A percentile compares a stretch with the other conserved stretches of the same genome.
phyloP scores from a whole-genome alignment of 1,284 basidiomycete species.

The Apiotrichum porosum region DNA sequence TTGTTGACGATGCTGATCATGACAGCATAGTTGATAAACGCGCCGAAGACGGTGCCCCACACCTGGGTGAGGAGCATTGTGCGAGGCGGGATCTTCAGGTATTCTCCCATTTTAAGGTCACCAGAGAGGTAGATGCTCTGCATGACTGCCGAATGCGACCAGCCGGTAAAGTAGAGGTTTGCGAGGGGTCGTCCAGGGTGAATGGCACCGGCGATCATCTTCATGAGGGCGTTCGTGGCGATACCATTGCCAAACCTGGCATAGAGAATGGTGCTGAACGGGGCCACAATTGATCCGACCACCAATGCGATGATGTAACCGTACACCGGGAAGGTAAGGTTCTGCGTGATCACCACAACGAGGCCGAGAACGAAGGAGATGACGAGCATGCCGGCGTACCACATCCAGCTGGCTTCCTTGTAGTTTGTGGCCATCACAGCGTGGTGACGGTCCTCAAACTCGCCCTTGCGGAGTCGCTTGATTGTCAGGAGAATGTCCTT shows the following conservation, averaged over 20 bases:
- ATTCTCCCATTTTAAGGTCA: constrained; percentile 25
- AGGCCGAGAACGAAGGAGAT: constrained; percentile 23
- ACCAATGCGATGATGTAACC: constrained; percentile 21
- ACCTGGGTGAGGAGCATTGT: constrained; percentile 25
- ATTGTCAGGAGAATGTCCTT: constrained; percentile 50
- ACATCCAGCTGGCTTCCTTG: constrained; percentile 33
- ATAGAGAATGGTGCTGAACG: constrained; percentile 22
- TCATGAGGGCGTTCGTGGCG: constrained; percentile 23
- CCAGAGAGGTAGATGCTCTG: constrained; percentile 16
- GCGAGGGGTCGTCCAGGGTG: constrained; percentile 24
- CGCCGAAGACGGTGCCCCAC: constrained; percentile 28
- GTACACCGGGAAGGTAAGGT: constrained; percentile 23
- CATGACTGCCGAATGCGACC: constrained; percentile 22
- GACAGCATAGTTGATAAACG: constrained; percentile 30
- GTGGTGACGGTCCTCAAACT: constrained; percentile 58
- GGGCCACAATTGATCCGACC: constrained; percentile 21
- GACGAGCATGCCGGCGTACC: constrained; percentile 24
- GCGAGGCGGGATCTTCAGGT: constrained; percentile 30
- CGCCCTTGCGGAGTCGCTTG: constrained; percentile 52
- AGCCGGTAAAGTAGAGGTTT: constrained; percentile 26
- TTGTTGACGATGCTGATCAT: constrained; percentile 25
- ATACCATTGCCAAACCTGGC: constrained; percentile 23
- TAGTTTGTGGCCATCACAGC: constrained; percentile 31
- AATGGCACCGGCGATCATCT: constrained; percentile 23
- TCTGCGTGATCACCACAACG: constrained; percentile 19